Percentiles rank a stretch among this genome's conserved stretches.
phyloP scores from a whole-genome alignment of 805 yeast genomes.

The Yamadazyma laniorum region DNA sequence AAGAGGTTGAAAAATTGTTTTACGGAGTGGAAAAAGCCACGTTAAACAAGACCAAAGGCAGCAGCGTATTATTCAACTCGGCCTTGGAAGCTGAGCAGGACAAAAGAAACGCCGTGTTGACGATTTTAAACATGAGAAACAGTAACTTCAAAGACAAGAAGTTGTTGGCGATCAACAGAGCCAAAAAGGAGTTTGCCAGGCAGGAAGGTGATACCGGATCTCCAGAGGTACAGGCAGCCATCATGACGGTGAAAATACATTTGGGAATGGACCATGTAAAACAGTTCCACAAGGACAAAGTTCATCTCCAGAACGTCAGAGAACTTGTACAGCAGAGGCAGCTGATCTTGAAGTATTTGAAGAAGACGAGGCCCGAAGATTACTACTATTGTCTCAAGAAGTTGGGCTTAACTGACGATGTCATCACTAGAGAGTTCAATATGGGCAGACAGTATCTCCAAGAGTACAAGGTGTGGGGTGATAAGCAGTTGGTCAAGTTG shows the following conservation, averaged over 20 bases:
- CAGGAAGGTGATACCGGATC: constrained; percentile 91
- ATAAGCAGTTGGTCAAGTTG: constrained; percentile 56
- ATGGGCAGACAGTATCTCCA: constrained; percentile 77
- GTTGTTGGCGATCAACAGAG: constrained; percentile 59
- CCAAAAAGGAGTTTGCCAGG: constrained; percentile 77
- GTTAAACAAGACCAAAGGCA: constrained; percentile 32
- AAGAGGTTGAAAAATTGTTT: constrained; percentile 71
- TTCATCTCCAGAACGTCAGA: constrained; percentile 68
- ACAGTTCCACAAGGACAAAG: constrained; percentile 68
- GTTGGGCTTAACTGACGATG: constrained; percentile 81
- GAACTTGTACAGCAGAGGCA: constrained; percentile 90
- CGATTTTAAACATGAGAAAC: constrained; percentile 75
- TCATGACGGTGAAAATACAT: constrained; percentile 77
- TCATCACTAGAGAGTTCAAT: constrained; percentile 75
- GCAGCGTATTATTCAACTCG: constrained; percentile 30
- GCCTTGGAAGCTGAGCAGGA: constrained; percentile 40
- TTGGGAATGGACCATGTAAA: constrained; percentile 70
- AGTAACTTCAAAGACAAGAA: constrained; percentile 57
- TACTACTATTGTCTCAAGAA: constrained; percentile 86
- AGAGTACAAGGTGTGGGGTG: constrained; percentile 76
- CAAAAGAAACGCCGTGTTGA: constrained; percentile 65
- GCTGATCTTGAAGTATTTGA: constrained; percentile 74
- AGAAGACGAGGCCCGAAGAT: constrained; percentile 72
- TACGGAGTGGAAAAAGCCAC: constrained; percentile 74
- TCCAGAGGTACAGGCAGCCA: constrained; percentile 94